These are phyloP conservation scores for Blastobotrys malaysiensis DNA, from an alignment of 1,139 yeast genomes.

Conservation along the genomic window DNA sequence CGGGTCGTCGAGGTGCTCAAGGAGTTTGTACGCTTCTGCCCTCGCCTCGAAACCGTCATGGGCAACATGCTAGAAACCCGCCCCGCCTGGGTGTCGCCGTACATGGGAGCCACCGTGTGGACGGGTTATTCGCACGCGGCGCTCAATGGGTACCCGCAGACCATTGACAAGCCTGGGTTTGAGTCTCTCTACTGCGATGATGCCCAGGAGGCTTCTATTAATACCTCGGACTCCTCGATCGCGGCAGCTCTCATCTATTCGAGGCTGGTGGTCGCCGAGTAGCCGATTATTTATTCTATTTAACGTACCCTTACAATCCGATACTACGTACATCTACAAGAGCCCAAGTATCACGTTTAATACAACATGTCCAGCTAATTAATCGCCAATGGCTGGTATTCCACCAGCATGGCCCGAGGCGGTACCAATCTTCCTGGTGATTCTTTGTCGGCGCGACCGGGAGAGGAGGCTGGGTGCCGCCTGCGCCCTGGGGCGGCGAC, in stretches of 20 bases:
- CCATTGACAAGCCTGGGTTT: neutral
- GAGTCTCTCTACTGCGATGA: neutral
- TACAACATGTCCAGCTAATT: too few species aligned
- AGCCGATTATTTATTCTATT: neutral
- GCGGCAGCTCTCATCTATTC: neutral
- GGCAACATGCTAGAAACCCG: neutral
- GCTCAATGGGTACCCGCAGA: neutral
- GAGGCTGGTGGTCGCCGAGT: neutral
- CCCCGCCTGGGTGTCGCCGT: neutral
- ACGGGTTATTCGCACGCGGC: neutral
- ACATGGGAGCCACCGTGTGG: neutral
- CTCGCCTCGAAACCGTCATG: neutral
- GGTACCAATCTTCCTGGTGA: neutral
- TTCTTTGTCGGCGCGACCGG: constrained; percentile 1
- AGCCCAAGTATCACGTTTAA: too few species aligned
- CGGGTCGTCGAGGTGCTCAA: constrained; percentile 5
- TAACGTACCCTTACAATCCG: too few species aligned
- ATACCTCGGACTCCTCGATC: neutral
- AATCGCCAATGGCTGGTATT: too few species aligned
- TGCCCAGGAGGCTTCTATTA: neutral
- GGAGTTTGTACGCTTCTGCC: constrained; percentile 7
- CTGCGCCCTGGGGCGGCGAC: neutral
- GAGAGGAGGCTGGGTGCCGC: neutral
- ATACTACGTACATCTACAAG: neutral
- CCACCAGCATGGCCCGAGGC: too few species aligned